These are phyloP conservation scores for Tulasnella sp. DNA, from an alignment of 768 basidiomycete species.

Conservation along the genomic window DNA sequence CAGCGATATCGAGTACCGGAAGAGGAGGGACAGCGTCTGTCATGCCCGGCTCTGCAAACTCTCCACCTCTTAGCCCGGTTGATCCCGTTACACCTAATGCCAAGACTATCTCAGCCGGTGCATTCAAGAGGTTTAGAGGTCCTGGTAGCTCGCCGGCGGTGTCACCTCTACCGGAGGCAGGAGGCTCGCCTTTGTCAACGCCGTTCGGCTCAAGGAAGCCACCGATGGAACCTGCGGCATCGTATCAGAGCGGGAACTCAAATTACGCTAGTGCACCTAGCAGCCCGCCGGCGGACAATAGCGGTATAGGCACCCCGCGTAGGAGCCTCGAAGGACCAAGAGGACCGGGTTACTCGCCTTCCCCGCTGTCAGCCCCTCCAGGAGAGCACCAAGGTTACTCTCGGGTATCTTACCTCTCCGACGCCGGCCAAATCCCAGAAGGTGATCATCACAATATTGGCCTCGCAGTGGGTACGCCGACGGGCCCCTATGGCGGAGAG, in stretches of 20 bases:
- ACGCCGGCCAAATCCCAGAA: background rate
- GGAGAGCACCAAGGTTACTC: background rate
- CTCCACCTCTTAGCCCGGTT: background rate
- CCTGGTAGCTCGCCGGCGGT: constrained; percentile 1
- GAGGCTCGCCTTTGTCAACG: background rate
- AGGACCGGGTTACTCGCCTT: background rate
- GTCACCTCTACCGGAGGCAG: background rate
- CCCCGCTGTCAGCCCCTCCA: background rate
- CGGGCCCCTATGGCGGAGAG: background rate
- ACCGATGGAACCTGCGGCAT: constrained; percentile 5
- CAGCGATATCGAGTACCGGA: background rate
- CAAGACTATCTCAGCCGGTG: constrained; percentile 20
- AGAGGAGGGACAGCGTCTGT: background rate
- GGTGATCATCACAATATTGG: background rate
- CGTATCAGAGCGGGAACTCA: constrained; percentile 22
- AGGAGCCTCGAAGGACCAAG: constrained; percentile 7
- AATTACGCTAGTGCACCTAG: constrained; percentile 17
- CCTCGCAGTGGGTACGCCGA: constrained; percentile 11
- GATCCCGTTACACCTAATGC: background rate
- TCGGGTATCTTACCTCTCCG: constrained; percentile 5
- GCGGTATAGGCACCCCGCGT: background rate
- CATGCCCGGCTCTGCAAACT: constrained; percentile 16
- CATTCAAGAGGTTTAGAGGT: constrained; percentile 23
- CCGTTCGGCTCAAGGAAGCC: background rate
- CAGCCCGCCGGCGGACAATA: background rate